A percentile compares a stretch with the other conserved stretches of the same genome.
phyloP scores from a whole-genome alignment of 1,139 yeast genomes.

The Yamadazyma sp. region DNA sequence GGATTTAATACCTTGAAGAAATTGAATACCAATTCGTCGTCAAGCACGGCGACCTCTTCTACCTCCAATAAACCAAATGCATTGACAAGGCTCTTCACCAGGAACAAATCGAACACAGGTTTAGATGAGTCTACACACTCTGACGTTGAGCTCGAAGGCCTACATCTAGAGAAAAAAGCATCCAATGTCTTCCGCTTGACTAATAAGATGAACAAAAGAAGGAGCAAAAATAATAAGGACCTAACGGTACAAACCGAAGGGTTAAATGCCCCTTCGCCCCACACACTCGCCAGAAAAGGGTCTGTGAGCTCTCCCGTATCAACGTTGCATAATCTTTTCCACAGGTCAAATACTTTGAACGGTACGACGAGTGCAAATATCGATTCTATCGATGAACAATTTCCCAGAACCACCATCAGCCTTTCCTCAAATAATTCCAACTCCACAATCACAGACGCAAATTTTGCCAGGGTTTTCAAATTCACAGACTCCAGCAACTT shows the following conservation, averaged over 20 bases:
- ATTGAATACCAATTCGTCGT: constrained; percentile 33
- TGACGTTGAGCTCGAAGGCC: constrained; percentile 10
- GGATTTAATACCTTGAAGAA: constrained; percentile 43
- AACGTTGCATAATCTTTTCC: constrained; percentile 38
- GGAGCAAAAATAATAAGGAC: constrained; percentile 16
- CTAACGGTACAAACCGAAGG: constrained; percentile 19
- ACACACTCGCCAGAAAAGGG: constrained; percentile 20
- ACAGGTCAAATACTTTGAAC: constrained; percentile 23
- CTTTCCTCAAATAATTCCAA: constrained; percentile 45
- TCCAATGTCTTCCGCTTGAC: constrained; percentile 14
- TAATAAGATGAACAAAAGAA: constrained; percentile 15
- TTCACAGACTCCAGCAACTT: constrained; percentile 40
- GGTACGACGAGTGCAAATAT: constrained; percentile 12
- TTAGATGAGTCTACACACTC: constrained; percentile 10
- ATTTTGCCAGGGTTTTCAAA: constrained; percentile 35
- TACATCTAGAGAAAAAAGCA: constrained; percentile 11
- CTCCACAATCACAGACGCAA: constrained; percentile 36
- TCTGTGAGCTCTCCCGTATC: constrained; percentile 37
- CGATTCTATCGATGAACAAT: constrained; percentile 16
- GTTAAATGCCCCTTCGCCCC: constrained; percentile 20
- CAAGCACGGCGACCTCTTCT: constrained; percentile 19
- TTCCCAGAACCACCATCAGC: constrained; percentile 26
- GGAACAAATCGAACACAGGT: constrained; percentile 29
- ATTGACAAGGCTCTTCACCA: constrained; percentile 34
- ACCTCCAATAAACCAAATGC: constrained; percentile 18